Conservation (phyloP, 2,329 filamentous ascomycete genomes). For the Colletotrichum spaethianum region DNA sequence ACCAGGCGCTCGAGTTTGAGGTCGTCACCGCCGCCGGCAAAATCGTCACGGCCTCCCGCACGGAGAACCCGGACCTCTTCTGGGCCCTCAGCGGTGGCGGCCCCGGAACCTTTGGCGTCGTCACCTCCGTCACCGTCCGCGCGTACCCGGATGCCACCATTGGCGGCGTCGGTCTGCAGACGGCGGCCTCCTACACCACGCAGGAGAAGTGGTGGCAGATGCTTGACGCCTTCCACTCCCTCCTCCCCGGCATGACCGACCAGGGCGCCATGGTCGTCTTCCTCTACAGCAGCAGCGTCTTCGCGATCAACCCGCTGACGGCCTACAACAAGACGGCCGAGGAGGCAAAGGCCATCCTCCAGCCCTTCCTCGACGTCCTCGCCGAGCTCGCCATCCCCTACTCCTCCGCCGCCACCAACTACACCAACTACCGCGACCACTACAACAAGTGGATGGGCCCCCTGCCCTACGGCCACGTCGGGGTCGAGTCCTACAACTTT, state of each 20-base stretch:
- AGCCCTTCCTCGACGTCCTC: conserved; percentile 59
- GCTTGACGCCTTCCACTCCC: conserved; percentile 57
- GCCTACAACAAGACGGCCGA: conserved; percentile 60
- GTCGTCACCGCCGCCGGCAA: conserved; percentile 68
- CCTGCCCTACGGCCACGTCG: conserved; percentile 56
- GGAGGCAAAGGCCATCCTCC: conserved; percentile 61
- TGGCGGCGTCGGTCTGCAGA: conserved; percentile 59
- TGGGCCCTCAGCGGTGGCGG: conserved; percentile 76
- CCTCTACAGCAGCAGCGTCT: conserved; percentile 61
- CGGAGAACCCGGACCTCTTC: conserved; percentile 69
- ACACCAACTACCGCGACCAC: conserved; percentile 56
- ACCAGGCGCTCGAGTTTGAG: conserved; percentile 70
- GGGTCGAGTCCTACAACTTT: conserved; percentile 63
- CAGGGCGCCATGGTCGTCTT: conserved; percentile 65
- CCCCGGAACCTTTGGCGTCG: conserved; percentile 70
- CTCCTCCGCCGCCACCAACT: conserved; percentile 44
- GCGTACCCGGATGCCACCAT: conserved; percentile 60
- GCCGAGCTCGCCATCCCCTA: conserved; percentile 51
- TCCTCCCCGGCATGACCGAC: conserved; percentile 63
- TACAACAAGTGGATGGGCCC: conserved; percentile 59
- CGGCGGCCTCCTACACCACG: conserved; percentile 36
- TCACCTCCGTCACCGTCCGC: conserved; percentile 68
- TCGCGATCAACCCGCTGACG: conserved; percentile 62
- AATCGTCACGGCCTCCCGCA: conserved; percentile 62
- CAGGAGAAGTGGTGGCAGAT: conserved; percentile 63